phyloP scores from a whole-genome alignment of 805 yeast genomes.

The Yarrowia alimentaria region DNA sequence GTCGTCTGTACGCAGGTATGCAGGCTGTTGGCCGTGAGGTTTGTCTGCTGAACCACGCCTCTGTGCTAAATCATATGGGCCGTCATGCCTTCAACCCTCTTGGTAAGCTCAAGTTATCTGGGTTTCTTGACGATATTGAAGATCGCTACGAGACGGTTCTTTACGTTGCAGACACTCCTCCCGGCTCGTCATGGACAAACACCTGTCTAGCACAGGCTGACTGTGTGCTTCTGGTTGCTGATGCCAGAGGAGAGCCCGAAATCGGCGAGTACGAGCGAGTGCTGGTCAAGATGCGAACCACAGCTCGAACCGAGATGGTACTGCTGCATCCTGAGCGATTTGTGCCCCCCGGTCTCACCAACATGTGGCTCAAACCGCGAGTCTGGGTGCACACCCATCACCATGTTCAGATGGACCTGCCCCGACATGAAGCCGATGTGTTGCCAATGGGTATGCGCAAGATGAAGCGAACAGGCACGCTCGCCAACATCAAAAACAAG shows the following conservation, averaged over 20 bases:
- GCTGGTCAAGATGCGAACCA: conserved; percentile 68
- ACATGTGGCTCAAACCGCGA: conserved; percentile 77
- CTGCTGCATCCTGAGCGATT: conserved; percentile 77
- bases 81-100: conserved; percentile 89
- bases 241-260: conserved; percentile 68
- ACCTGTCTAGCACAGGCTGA: conserved; percentile 95
- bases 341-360: conserved; percentile 83
- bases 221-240: conserved; percentile 84
- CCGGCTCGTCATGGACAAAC: conserved; percentile 82
- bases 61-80: conserved; percentile 77
- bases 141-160: conserved; percentile 85
- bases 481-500: conserved; percentile 36
- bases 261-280: conserved; percentile 85
- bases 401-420: conserved; percentile 67
- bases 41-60: conserved; percentile 77
- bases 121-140: conserved; percentile 87
- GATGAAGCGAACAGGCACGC: conserved; percentile 29
- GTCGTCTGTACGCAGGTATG: conserved; percentile 66
- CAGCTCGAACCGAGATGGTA: conserved; percentile 84
- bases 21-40: conserved; percentile 69
- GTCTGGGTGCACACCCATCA: conserved; percentile 93
- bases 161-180: conserved; percentile 82
- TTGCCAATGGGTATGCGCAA: conserved; percentile 29
- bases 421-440: conserved; percentile 32
- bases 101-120: conserved; percentile 79